Conservation (phyloP, 2,329 filamentous ascomycete species). For the Paraphaeosphaeria sporulosa region DNA sequence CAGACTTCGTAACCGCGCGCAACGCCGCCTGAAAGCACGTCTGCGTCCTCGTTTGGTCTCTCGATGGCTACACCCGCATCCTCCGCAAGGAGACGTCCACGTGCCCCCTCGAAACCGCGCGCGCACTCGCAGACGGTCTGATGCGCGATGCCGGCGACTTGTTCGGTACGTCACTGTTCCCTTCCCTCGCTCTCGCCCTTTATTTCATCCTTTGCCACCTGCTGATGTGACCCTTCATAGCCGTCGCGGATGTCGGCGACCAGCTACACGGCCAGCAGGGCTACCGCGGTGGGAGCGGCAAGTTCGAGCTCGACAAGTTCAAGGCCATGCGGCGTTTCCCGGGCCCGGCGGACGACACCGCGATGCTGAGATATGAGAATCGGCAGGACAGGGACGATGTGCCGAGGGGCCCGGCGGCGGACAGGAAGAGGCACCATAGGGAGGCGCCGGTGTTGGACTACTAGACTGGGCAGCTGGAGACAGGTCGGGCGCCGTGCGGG, state of each 20-base stretch:
- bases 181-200: too few species aligned
- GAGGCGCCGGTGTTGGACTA: too few species aligned
- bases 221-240: conserved; percentile 9
- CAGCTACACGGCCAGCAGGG: conserved; percentile 29
- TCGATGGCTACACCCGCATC: conserved; percentile 75
- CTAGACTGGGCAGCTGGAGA: too few species aligned
- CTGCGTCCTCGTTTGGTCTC: conserved; percentile 94
- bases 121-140: conserved; percentile 27
- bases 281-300: conserved; percentile 10
- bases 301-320: conserved; percentile 17
- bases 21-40: conserved; percentile 69
- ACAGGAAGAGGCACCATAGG: not conserved
- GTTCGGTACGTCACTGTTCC: conserved; percentile 23
- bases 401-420: not conserved
- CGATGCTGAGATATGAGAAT: conserved; percentile 5
- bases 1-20: conserved; percentile 29
- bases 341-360: conserved; percentile 24
- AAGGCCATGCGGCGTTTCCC: conserved; percentile 1
- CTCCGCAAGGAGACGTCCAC: conserved; percentile 76
- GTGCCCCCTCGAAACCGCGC: conserved; percentile 70
- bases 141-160: conserved; percentile 31
- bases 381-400: not conserved
- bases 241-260: conserved; percentile 28
- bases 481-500: too few species aligned
- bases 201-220: too few species aligned